Conservation (phyloP, 257 asterid species). For the Solanum raphanifolium region DNA sequence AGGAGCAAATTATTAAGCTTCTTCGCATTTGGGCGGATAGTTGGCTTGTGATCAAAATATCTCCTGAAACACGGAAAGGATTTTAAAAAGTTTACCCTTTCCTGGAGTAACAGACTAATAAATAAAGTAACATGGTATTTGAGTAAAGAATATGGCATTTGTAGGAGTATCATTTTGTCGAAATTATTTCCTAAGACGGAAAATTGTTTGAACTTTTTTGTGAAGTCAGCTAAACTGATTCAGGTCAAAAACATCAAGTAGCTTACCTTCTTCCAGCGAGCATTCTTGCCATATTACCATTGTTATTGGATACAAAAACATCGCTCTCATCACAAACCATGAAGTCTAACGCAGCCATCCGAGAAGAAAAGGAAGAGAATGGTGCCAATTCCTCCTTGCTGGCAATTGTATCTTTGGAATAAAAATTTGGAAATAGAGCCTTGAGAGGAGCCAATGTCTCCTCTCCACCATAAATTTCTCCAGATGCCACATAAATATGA, state of each 20-base stretch:
- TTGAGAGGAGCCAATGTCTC: slow-evolving; percentile 50
- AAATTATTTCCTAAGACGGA: background rate
- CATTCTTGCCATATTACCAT: slow-evolving; percentile 77
- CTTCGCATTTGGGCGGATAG: slow-evolving; percentile 64
- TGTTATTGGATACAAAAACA: slow-evolving; percentile 68
- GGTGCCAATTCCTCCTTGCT: slow-evolving; percentile 51
- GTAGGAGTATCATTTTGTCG: background rate
- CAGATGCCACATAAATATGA: slow-evolving; percentile 71
- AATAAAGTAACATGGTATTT: background rate
- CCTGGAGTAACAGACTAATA: background rate
- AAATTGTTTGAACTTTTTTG: background rate
- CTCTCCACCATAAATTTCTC: slow-evolving; percentile 72
- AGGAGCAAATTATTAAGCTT: slow-evolving; percentile 38
- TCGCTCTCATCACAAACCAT: slow-evolving; percentile 74
- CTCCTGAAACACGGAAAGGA: slow-evolving; percentile 33
- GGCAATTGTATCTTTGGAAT: slow-evolving; percentile 59
- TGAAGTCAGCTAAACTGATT: background rate
- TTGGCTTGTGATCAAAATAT: slow-evolving; percentile 58
- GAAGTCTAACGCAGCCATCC: slow-evolving; percentile 80
- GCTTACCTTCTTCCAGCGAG: slow-evolving; percentile 61
- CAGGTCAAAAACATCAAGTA: background rate
- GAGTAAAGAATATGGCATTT: background rate
- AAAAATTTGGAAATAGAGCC: slow-evolving; percentile 63
- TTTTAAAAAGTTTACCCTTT: background rate
- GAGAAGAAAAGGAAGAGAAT: slow-evolving; percentile 51